These are phyloP conservation scores for Uncinocarpus reesii DNA, from an alignment of 2,329 filamentous ascomycete genomes.

Conservation along the genomic window DNA sequence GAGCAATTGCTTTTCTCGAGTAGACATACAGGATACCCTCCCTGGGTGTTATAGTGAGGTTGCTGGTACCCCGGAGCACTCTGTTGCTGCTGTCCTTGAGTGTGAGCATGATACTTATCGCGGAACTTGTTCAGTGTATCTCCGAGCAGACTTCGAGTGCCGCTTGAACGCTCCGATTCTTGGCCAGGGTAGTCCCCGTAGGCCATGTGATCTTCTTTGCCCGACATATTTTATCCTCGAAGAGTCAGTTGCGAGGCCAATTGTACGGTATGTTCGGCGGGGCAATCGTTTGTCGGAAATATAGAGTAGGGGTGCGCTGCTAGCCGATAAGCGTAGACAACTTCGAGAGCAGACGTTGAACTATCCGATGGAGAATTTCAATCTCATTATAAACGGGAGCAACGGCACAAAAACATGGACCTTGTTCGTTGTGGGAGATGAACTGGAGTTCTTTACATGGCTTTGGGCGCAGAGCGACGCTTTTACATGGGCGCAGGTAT, in stretches of 20 bases:
- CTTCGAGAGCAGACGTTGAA: no score
- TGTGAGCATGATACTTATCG: slow-evolving; percentile 25
- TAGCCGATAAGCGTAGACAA: no score
- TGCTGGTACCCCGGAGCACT: slow-evolving; percentile 17
- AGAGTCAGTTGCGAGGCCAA: no score
- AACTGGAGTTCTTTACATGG: background rate
- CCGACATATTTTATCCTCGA: slow-evolving; percentile 25
- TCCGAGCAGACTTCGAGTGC: slow-evolving; percentile 43
- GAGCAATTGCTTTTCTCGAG: no score
- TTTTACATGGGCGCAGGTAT: no score
- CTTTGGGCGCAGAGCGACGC: no score
- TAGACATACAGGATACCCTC: slow-evolving; percentile 7
- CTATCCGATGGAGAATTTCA: no score
- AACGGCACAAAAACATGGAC: no score
- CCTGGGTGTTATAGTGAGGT: slow-evolving; percentile 18
- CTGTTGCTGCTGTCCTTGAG: slow-evolving; percentile 10
- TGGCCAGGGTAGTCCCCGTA: slow-evolving; percentile 43
- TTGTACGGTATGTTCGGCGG: no score
- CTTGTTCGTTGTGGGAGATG: background rate
- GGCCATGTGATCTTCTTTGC: slow-evolving; percentile 44
- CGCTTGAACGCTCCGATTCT: slow-evolving; percentile 27
- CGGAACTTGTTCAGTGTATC: slow-evolving; percentile 43
- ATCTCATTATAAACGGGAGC: no score
- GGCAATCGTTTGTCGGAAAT: no score
- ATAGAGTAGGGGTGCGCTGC: no score